Conservation (phyloP, 352 stramenopile species). For the Pythium guiyangense region DNA sequence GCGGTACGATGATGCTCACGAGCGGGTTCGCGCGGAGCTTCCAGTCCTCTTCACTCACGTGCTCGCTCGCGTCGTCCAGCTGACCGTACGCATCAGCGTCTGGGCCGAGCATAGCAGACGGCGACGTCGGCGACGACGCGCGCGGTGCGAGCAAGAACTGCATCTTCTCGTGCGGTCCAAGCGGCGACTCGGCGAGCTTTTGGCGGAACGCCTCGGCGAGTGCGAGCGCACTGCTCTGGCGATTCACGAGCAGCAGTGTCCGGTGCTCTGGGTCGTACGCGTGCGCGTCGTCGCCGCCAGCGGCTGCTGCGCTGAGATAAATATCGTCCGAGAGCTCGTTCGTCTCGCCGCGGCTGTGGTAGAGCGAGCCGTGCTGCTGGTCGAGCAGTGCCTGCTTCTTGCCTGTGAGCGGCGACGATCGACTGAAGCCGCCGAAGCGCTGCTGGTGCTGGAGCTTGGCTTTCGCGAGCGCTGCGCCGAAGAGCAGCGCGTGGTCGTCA, state of each 20-base stretch:
- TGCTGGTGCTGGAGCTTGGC: slow-evolving; percentile 36
- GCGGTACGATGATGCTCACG: slow-evolving; percentile 68
- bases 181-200: slow-evolving; percentile 65
- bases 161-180: slow-evolving; percentile 71
- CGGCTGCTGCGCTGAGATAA: slow-evolving; percentile 15
- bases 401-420: slow-evolving; percentile 8
- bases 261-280: slow-evolving; percentile 9
- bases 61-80: slow-evolving; percentile 32
- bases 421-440: slow-evolving; percentile 11
- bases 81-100: slow-evolving; percentile 11
- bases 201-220: slow-evolving; percentile 62
- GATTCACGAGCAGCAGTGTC: slow-evolving; percentile 14
- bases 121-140: background rate
- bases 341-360: slow-evolving; percentile 49
- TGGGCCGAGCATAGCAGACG: background rate
- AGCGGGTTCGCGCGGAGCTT: slow-evolving; percentile 57
- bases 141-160: slow-evolving; percentile 30
- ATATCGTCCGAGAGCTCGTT: slow-evolving; percentile 50
- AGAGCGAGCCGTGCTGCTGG: slow-evolving; percentile 29
- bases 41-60: slow-evolving; percentile 60
- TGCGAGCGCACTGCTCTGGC: slow-evolving; percentile 36
- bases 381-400: slow-evolving; percentile 7
- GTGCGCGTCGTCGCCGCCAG: slow-evolving; percentile 17
- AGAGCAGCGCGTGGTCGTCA: slow-evolving; percentile 21
- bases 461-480: slow-evolving; percentile 16